Conservation (phyloP, 768 basidiomycete genomes). For the Agaricus sinodeliciosus region DNA sequence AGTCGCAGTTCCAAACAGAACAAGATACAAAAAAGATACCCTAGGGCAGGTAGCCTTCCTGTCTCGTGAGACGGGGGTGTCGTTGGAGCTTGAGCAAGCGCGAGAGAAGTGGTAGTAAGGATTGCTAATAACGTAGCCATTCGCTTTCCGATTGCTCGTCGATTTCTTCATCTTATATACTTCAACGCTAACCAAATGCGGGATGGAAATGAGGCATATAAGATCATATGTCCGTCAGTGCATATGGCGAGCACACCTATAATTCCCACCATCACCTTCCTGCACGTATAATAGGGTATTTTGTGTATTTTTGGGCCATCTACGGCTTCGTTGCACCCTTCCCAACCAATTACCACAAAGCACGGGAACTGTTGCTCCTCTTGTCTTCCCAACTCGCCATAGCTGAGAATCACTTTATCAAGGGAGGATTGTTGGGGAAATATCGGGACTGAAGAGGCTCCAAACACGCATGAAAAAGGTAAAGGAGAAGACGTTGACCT, state of each 20-base stretch:
- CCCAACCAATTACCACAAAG: too few species aligned
- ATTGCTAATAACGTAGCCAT: conserved; percentile 4
- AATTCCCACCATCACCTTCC: too few species aligned
- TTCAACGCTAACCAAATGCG: neutral
- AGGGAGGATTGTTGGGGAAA: too few species aligned
- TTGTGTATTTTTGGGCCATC: too few species aligned
- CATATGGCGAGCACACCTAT: neutral
- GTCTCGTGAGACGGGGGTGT: conserved; percentile 31
- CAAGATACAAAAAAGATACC: conserved; percentile 20
- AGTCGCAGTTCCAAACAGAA: neutral
- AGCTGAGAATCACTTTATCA: too few species aligned
- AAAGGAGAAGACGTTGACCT: too few species aligned
- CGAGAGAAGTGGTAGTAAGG: conserved; percentile 3
- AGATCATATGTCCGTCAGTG: neutral
- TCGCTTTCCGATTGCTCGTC: neutral
- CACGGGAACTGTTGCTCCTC: too few species aligned
- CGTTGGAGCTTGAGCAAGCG: conserved; percentile 28
- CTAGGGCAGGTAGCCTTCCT: conserved; percentile 41
- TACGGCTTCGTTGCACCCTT: too few species aligned
- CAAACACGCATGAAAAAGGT: too few species aligned
- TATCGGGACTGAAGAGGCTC: too few species aligned
- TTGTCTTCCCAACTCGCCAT: too few species aligned
- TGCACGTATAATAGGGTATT: neutral
- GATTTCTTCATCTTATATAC: neutral
- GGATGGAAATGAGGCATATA: neutral